Conservation (phyloP, 2,329 filamentous ascomycete genomes). For the Calonectria hongkongensis region DNA sequence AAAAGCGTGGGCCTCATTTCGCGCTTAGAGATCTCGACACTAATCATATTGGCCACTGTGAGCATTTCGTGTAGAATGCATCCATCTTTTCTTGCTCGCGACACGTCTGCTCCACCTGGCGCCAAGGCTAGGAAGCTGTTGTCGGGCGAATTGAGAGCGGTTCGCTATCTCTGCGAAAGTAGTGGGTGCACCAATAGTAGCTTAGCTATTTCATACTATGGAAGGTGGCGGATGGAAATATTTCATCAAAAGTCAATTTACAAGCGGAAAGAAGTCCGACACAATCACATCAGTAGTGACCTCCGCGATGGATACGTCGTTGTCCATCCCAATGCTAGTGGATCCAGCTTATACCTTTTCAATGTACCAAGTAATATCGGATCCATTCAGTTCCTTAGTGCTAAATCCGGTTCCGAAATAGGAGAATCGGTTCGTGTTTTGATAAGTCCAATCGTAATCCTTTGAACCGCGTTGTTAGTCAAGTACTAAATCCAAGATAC, state of each 20-base stretch:
- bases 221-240: background rate
- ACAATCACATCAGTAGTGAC: background rate
- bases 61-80: too few relatives aligned
- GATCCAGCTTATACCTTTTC: background rate
- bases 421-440: background rate
- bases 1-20: background rate
- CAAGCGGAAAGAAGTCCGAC: background rate
- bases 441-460: constrained; percentile 20
- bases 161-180: too few relatives aligned
- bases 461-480: background rate
- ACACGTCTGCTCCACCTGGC: too few relatives aligned
- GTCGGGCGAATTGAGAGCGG: background rate
- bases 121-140: background rate
- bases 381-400: background rate
- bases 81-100: too few relatives aligned
- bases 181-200: too few relatives aligned
- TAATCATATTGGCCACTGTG: background rate
- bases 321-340: background rate
- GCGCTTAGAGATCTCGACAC: background rate
- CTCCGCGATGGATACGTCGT: too few relatives aligned
- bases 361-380: constrained; percentile 13
- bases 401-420: constrained; percentile 5
- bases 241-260: background rate
- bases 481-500: background rate
- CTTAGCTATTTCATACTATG: too few relatives aligned